phyloP scores from a whole-genome alignment of 2,329 filamentous ascomycete genomes.

The Talaromyces verruculosus region DNA sequence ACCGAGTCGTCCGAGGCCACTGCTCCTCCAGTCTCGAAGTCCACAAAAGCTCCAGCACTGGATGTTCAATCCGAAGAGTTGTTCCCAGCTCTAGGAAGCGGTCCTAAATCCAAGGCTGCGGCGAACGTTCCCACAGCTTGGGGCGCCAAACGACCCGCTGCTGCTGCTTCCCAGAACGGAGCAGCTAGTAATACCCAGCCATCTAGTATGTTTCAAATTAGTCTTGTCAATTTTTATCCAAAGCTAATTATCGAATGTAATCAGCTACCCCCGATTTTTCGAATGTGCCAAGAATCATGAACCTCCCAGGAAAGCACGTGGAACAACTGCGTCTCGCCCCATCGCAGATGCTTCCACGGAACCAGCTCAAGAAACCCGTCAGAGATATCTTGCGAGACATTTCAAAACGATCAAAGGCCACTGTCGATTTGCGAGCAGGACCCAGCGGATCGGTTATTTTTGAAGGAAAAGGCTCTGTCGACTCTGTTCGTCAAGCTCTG shows the following conservation, averaged over 20 bases:
- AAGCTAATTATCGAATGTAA: constrained; percentile 44
- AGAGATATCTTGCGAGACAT: constrained; percentile 85
- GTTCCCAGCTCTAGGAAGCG: constrained; percentile 85
- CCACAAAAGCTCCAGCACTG: constrained; percentile 49
- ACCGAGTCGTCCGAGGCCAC: constrained; percentile 21
- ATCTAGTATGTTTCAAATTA: constrained; percentile 43
- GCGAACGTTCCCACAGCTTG: constrained; percentile 68
- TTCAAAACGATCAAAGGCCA: constrained; percentile 86
- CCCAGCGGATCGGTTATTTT: constrained; percentile 74
- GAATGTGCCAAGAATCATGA: constrained; percentile 59
- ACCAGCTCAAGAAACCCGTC: constrained; percentile 79
- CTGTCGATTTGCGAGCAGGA: constrained; percentile 73
- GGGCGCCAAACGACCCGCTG: constrained; percentile 62
- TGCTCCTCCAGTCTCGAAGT: constrained; percentile 36
- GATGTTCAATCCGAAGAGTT: constrained; percentile 87
- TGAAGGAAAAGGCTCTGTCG: constrained; percentile 78
- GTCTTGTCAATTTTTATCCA: constrained; percentile 17
- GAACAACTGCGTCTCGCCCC: constrained; percentile 74
- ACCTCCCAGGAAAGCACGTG: constrained; percentile 77
- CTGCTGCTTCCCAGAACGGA: constrained; percentile 46
- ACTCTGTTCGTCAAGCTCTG: constrained; percentile 81
- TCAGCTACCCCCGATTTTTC: constrained; percentile 31
- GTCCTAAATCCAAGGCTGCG: constrained; percentile 62
- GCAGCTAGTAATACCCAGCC: constrained; percentile 56
- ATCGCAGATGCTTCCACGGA: constrained; percentile 71